Percentiles rank a stretch among this genome's conserved stretches.
These are phyloP conservation scores for Vitis cinerea DNA, from an alignment of 164 flowering plant genomes.

Conservation along the genomic window DNA sequence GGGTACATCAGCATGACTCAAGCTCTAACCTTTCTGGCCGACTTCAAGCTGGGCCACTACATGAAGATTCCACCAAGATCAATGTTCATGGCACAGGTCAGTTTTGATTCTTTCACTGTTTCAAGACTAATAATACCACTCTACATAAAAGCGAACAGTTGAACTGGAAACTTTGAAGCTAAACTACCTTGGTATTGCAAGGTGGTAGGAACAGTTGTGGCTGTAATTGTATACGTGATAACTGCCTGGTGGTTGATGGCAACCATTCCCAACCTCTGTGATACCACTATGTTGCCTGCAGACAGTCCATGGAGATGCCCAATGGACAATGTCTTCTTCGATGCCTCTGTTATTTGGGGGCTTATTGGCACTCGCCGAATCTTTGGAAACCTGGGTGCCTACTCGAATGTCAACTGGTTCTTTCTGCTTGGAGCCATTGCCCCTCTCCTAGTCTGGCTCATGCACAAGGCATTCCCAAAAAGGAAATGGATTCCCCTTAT, in stretches of 20 bases:
- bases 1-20: constrained; percentile 65
- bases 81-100: constrained; percentile 59
- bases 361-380: constrained; percentile 41
- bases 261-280: constrained; percentile 33
- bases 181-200: constrained; percentile 16
- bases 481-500: constrained; percentile 27
- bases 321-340: constrained; percentile 31
- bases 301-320: constrained; percentile 44
- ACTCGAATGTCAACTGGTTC: constrained; percentile 30
- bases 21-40: constrained; percentile 38
- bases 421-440: constrained; percentile 33
- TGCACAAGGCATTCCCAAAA: constrained; percentile 28
- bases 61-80: constrained; percentile 63
- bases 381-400: constrained; percentile 35
- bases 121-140: neutral
- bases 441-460: constrained; percentile 36
- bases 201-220: constrained; percentile 37
- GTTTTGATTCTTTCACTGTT: neutral
- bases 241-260: constrained; percentile 44
- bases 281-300: constrained; percentile 8
- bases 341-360: constrained; percentile 45
- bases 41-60: constrained; percentile 63
- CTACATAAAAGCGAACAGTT: neutral
- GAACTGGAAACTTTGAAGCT: neutral
- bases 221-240: constrained; percentile 21